phyloP scores from a whole-genome alignment of 202 grass and related monocot species.

The Hordeum pubiflorum region DNA sequence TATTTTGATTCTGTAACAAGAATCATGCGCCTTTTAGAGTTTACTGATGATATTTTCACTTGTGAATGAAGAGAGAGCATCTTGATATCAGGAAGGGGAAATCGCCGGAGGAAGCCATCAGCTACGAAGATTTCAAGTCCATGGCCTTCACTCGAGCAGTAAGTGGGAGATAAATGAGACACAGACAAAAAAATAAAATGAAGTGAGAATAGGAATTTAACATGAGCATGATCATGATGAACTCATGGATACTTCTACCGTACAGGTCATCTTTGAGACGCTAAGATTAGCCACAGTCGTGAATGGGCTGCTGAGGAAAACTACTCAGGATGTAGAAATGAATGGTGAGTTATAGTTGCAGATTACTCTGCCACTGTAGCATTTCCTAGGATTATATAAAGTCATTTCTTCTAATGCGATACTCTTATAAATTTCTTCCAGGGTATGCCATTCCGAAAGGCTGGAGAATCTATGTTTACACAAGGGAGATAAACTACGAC shows the following conservation, averaged over 20 bases:
- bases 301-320: slow-evolving; percentile 98
- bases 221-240: background rate
- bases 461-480: slow-evolving; percentile 60
- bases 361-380: too few relatives aligned
- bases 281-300: slow-evolving; percentile 90
- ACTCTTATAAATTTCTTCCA: too few relatives aligned
- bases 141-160: slow-evolving; percentile 88
- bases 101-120: slow-evolving; percentile 40
- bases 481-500: slow-evolving; percentile 76
- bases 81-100: slow-evolving; percentile 59
- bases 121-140: slow-evolving; percentile 78
- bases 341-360: slow-evolving; percentile 41
- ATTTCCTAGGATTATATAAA: too few relatives aligned
- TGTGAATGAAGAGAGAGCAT: slow-evolving; percentile 67
- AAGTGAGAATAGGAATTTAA: background rate
- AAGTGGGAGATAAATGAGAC: slow-evolving; percentile 4
- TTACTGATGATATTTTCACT: background rate
- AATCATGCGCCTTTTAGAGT: background rate
- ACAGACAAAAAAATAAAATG: background rate
- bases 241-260: background rate
- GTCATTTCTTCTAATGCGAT: too few relatives aligned
- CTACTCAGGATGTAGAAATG: slow-evolving; percentile 80
- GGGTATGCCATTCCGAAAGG: too few relatives aligned
- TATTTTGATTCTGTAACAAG: background rate
- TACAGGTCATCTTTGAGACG: slow-evolving; percentile 73